Evolutionary conservation across 176 grass and related monocot species (phyloP), one percentile per base, ranked within the genome.

Genomic region (Oryza officinalis): DNA sequence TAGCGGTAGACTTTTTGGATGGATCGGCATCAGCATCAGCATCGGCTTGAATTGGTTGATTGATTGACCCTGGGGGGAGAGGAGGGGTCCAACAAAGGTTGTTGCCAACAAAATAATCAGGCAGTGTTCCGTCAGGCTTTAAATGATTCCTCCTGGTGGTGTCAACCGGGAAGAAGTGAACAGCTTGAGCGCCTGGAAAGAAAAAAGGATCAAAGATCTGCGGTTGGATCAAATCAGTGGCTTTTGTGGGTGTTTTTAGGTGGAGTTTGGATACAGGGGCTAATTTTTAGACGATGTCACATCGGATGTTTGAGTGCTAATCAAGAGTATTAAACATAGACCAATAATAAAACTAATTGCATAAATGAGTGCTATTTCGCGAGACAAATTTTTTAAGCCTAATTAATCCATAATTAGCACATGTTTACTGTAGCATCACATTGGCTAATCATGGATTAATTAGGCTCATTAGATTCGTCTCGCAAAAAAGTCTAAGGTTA

Each of bases 51-150:
- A n/a, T 57, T 57, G 20, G 52, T 72, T 63, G 67, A 71, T 47
- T 47, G 71, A 46, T 72, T 72, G 41, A 72, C 41, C 31, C 44
- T 52, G 63, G 11, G 13, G 6, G n/a, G 13, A n/a, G 20, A 1
- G 3, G 68, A n/a, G 80, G 13, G 81, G 37, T 65, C 54, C 81
- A 73, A 27, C 54, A 82, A 63, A 71, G 79, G 68, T 63, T 23
- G 69, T 28, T 71, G 26, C 69, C 54, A 45, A 40, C 54, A 71
- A 73, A 63, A 65, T 65, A 32, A 65, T 74, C 41, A 74, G 37
- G 26, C 25, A 66, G 2, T 1, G 5, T 1, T 17, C 23, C 38
- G 27, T 49, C 54, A 82, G 63, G n/a, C 69, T 11, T 64, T 10
- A n/a, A 73, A 64, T 10, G 26, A 73, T 45, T 31, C 69, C 69